Evolutionary conservation across 2,329 filamentous ascomycete genomes (phyloP).

Genomic region (Trichophaea hybrida): DNA sequence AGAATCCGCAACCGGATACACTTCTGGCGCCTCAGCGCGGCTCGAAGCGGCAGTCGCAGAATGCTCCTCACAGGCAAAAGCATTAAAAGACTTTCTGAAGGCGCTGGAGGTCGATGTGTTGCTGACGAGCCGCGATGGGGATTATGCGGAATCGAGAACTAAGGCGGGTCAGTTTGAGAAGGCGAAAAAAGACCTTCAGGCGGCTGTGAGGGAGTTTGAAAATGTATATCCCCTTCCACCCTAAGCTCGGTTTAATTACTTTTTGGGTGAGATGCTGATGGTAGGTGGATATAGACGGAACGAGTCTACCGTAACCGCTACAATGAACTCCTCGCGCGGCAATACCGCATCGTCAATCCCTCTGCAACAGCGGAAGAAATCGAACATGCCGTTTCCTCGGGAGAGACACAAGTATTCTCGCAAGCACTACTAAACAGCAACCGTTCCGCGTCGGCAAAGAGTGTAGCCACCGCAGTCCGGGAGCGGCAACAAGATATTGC

Average conservation of each 20-base stretch:
- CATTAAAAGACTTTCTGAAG: constrained; percentile 67
- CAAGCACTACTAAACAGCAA: constrained; percentile 57
- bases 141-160: constrained; percentile 34
- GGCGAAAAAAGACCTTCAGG: constrained; percentile 41
- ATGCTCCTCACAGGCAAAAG: constrained; percentile 58
- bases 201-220: constrained; percentile 43
- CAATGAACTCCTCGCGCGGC: constrained; percentile 62
- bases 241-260: background rate
- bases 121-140: constrained; percentile 44
- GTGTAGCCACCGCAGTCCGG: constrained; percentile 62
- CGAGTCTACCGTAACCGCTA: constrained; percentile 55
- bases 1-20: background rate
- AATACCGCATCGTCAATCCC: constrained; percentile 70
- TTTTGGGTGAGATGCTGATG: constrained; percentile 1
- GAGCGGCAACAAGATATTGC: constrained; percentile 73
- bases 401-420: constrained; percentile 70
- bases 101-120: constrained; percentile 55
- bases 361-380: constrained; percentile 64
- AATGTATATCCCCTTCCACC: constrained; percentile 40
- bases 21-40: constrained; percentile 29
- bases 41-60: constrained; percentile 54
- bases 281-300: constrained; percentile 41
- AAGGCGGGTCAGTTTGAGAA: constrained; percentile 57
- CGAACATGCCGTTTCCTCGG: constrained; percentile 54
- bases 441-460: constrained; percentile 46